Evolutionary conservation across 2,329 filamentous ascomycete species (phyloP).

Genomic region (Botrytis pseudocinerea): DNA sequence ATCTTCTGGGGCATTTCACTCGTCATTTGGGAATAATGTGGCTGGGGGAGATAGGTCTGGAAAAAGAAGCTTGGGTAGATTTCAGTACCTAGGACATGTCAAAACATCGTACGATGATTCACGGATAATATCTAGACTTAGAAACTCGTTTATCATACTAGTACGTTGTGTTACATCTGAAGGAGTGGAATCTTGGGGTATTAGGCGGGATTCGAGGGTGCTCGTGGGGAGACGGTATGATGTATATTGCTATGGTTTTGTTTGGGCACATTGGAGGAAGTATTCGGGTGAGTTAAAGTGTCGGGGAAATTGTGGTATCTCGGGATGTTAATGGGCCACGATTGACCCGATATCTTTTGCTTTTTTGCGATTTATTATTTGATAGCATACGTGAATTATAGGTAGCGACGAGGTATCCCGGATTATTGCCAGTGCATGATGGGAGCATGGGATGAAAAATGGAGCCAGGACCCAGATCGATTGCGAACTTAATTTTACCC

Average conservation of each 20-base stretch:
- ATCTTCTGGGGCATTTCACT: slow-evolving; percentile 2
- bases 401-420: background rate
- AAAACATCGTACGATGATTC: slow-evolving; percentile 19
- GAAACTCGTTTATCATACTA: slow-evolving; percentile 1
- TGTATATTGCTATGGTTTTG: background rate
- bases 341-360: background rate
- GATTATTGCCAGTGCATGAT: slow-evolving; percentile 13
- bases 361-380: background rate
- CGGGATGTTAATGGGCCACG: slow-evolving; percentile 1
- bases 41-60: background rate
- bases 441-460: background rate
- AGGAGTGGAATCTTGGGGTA: background rate
- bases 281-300: background rate
- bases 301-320: background rate
- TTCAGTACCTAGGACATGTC: slow-evolving; percentile 3
- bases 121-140: slow-evolving; percentile 2
- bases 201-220: background rate
- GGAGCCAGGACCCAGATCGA: slow-evolving; percentile 15
- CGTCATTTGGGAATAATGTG: slow-evolving; percentile 11
- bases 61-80: background rate
- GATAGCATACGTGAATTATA: background rate
- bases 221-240: background rate
- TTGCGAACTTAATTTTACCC: background rate
- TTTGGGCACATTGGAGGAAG: background rate
- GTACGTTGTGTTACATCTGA: background rate